A percentile compares a stretch with the other conserved stretches of the same genome.
Evolutionary conservation across 306 rosid species (phyloP).

Genomic region (Begonia peltatifolia): DNA sequence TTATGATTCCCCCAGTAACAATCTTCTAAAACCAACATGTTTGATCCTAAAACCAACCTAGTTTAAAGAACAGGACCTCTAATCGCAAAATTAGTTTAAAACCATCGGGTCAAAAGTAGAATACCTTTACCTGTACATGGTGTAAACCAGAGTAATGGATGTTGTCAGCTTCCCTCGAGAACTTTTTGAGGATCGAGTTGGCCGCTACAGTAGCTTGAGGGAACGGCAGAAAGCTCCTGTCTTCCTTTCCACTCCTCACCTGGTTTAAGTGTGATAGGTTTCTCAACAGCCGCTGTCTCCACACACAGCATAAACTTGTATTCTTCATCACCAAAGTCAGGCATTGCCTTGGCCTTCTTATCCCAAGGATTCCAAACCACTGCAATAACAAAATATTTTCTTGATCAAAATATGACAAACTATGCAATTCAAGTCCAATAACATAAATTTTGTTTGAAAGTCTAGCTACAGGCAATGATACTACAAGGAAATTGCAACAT

Average conservation of each 20-base stretch:
- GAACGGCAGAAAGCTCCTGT: constrained; percentile 53
- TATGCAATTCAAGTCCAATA: not conserved
- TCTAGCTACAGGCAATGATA: too few relatives aligned
- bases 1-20: not conserved
- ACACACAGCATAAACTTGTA: constrained; percentile 62
- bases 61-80: too few relatives aligned
- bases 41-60: too few relatives aligned
- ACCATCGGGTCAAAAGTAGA: too few relatives aligned
- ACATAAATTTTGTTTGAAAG: too few relatives aligned
- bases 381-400: constrained; percentile 4
- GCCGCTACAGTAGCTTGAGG: constrained; percentile 69
- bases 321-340: constrained; percentile 55
- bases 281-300: constrained; percentile 55
- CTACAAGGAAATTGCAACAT: not conserved
- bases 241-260: constrained; percentile 91
- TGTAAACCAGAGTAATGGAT: not conserved
- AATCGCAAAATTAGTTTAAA: too few relatives aligned
- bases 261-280: constrained; percentile 49
- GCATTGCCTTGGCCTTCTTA: constrained; percentile 50
- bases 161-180: not conserved
- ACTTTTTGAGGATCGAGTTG: constrained; percentile 50
- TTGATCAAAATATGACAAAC: not conserved
- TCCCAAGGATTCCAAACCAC: constrained; percentile 93
- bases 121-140: not conserved
- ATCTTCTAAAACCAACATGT: too few relatives aligned